Evolutionary conservation across 768 basidiomycete genomes (phyloP).

Genomic region (Termitomyces sp.): DNA sequence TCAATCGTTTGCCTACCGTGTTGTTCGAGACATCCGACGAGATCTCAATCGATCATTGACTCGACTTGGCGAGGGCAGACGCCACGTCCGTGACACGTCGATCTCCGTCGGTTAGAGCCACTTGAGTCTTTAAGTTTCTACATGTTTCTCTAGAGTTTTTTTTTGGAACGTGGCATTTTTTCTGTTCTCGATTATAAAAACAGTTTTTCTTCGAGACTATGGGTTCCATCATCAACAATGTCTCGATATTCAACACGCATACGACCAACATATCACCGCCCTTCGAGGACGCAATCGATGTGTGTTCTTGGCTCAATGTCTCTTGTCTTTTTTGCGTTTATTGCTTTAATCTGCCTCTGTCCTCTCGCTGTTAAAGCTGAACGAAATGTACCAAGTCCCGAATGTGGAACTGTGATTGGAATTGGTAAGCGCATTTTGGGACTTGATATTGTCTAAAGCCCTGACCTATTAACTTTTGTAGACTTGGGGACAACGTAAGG

Average conservation of each 20-base stretch:
- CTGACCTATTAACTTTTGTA: not conserved
- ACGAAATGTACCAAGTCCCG: constrained; percentile 26
- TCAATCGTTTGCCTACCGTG: too few relatives aligned
- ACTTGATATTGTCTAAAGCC: not conserved
- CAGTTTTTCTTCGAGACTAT: not conserved
- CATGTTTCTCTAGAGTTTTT: not conserved
- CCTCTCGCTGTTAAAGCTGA: constrained; percentile 58
- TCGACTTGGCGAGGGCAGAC: not conserved
- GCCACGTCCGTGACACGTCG: constrained; percentile 13
- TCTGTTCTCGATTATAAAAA: not conserved
- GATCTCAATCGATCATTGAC: not conserved
- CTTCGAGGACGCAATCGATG: constrained; percentile 14
- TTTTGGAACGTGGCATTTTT: constrained; percentile 7
- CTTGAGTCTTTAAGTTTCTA: not conserved
- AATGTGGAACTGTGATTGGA: constrained; percentile 81
- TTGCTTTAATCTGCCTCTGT: constrained; percentile 66
- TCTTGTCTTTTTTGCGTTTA: constrained; percentile 45
- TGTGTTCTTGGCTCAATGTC: constrained; percentile 40
- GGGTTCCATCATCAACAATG: constrained; percentile 1
- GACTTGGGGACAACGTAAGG: constrained; percentile 78
- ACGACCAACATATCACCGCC: constrained; percentile 11
- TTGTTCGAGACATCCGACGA: too few relatives aligned
- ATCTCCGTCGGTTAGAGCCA: not conserved
- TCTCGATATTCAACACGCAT: constrained; percentile 14
- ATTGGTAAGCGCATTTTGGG: constrained; percentile 47